These are phyloP conservation scores for Ustilago hordei DNA, from an alignment of 1,284 basidiomycete genomes.

Conservation along the genomic window DNA sequence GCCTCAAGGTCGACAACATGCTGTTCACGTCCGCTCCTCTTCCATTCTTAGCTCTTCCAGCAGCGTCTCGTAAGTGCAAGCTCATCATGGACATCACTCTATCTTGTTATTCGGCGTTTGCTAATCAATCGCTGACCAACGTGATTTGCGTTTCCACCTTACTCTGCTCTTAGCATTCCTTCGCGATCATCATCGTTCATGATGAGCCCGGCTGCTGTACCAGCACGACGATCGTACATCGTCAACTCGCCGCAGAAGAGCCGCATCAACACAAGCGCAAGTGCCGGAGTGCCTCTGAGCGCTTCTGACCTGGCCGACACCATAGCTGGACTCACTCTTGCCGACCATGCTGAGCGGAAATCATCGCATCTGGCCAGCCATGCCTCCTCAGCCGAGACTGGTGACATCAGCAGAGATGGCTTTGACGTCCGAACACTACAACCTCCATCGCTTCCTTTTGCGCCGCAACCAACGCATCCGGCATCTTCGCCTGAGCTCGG, in stretches of 20 bases:
- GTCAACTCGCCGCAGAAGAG: slow-evolving; percentile 15
- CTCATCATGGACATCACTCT: not conserved
- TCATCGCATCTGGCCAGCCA: not conserved
- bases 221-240: slow-evolving; percentile 41
- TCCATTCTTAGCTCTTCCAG: slow-evolving; percentile 48
- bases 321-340: slow-evolving; percentile 37
- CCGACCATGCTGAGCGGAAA: slow-evolving; percentile 8
- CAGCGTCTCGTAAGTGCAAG: slow-evolving; percentile 37
- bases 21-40: slow-evolving; percentile 34
- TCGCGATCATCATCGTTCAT: slow-evolving; percentile 48
- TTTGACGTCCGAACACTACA: slow-evolving; percentile 21
- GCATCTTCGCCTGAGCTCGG: slow-evolving; percentile 7
- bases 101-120: not conserved
- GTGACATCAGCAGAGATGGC: slow-evolving; percentile 8
- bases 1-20: slow-evolving; percentile 13
- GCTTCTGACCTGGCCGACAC: slow-evolving; percentile 53
- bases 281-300: slow-evolving; percentile 14
- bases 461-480: not conserved
- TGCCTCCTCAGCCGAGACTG: not conserved
- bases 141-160: not conserved
- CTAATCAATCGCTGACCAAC: not conserved
- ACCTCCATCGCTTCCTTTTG: slow-evolving; percentile 12
- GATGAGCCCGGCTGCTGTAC: slow-evolving; percentile 33
- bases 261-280: not conserved
- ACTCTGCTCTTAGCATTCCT: slow-evolving; percentile 26